A percentile compares a stretch with the other conserved stretches of the same genome.
Conservation (phyloP, 345 rosid genomes). For the Citrus mangshanensis region DNA sequence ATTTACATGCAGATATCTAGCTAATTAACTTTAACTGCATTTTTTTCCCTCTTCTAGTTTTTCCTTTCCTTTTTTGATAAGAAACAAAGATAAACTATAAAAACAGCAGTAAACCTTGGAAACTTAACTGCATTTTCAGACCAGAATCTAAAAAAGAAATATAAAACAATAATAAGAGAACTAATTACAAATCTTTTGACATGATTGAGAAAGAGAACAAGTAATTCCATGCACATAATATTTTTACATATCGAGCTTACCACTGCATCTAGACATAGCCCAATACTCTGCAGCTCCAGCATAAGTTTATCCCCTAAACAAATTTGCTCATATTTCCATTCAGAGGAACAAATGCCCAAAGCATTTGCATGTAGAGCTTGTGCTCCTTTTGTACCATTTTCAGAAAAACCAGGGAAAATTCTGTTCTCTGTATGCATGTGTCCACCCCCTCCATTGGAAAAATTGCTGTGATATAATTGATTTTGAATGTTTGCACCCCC, state of each 20-base stretch:
- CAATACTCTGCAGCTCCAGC: conserved; percentile 54
- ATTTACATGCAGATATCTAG: conserved; percentile 7
- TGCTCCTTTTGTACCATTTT: conserved; percentile 16
- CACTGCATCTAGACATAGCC: conserved; percentile 44
- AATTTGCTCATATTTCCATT: conserved; percentile 37
- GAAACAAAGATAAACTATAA: not conserved
- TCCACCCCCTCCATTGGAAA: conserved; percentile 22
- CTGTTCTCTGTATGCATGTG: conserved; percentile 13
- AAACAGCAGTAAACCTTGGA: not conserved
- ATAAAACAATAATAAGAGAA: not conserved
- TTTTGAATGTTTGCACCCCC: conserved; percentile 12
- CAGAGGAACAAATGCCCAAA: conserved; percentile 17
- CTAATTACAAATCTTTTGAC: conserved; percentile 4
- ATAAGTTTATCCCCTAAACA: conserved; percentile 38
- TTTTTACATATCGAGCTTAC: conserved; percentile 23
- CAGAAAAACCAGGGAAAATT: conserved; percentile 14
- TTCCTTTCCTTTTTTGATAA: not conserved
- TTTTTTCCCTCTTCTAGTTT: not conserved
- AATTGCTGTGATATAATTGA: conserved; percentile 13
- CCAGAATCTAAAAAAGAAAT: not conserved
- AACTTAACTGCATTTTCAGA: not conserved
- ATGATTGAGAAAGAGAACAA: not conserved
- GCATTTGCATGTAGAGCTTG: conserved; percentile 11
- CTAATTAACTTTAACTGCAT: not conserved
- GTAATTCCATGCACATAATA: not conserved